These are phyloP conservation scores for Camellia oleifera DNA, from an alignment of 179 eudicot species.

Conservation along the genomic window DNA sequence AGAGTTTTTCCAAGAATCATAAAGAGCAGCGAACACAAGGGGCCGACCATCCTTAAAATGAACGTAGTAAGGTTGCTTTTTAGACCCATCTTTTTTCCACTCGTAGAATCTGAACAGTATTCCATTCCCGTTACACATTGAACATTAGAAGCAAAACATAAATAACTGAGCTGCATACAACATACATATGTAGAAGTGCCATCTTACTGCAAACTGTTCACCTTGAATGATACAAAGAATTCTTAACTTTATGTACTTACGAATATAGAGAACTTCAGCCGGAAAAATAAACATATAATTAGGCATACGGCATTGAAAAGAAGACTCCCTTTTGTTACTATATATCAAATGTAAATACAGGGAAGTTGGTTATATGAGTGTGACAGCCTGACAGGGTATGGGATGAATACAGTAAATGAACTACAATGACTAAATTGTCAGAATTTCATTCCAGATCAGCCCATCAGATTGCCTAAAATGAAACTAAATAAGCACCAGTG, in stretches of 20 bases:
- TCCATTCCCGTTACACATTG: not conserved
- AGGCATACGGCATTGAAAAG: not conserved
- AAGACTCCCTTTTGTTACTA: not conserved
- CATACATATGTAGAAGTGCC: not conserved
- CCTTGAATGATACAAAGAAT: not conserved
- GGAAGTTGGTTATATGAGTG: not conserved
- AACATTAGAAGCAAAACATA: not conserved
- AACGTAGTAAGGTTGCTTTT: slow-evolving; percentile 91
- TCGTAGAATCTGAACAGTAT: slow-evolving; percentile 73
- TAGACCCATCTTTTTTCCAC: slow-evolving; percentile 91
- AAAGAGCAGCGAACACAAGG: slow-evolving; percentile 90
- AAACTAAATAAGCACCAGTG: not conserved
- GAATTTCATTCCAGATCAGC: not conserved
- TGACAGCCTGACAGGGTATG: not conserved
- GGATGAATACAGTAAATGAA: not conserved
- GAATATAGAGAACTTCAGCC: not conserved
- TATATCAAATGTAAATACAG: not conserved
- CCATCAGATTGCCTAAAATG: not conserved
- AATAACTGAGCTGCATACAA: not conserved
- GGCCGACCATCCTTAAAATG: slow-evolving; percentile 81
- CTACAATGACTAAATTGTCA: too few species aligned
- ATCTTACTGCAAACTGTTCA: not conserved
- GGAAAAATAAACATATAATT: not conserved
- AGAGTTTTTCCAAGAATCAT: slow-evolving; percentile 87
- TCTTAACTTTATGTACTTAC: not conserved